Evolutionary conservation across 1,284 basidiomycete genomes (phyloP).

Genomic region (Rhodotorula mucilaginosa): DNA sequence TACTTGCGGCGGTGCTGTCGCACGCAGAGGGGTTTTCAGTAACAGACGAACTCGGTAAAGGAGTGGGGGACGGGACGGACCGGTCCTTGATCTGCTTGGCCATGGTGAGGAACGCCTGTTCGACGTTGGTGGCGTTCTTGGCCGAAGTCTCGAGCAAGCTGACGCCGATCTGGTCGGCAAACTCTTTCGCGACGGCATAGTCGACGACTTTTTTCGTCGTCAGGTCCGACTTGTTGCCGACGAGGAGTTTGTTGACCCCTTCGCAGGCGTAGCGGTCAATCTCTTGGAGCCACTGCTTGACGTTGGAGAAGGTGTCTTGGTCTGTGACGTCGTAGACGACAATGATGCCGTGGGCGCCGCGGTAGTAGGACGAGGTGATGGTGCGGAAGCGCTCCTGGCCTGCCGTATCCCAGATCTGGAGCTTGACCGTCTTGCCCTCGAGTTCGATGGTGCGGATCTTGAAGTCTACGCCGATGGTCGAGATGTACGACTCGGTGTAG

Average conservation of each 20-base stretch:
- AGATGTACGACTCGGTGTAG: constrained; percentile 54
- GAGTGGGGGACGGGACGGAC: constrained; percentile 44
- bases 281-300: constrained; percentile 99
- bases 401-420: constrained; percentile 99
- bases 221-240: constrained; percentile 97
- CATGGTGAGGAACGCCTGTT: constrained; percentile 55
- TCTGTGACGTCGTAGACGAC: constrained; percentile 99
- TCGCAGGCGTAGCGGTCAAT: constrained; percentile 99
- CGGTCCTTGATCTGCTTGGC: constrained; percentile 93
- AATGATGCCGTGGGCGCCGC: constrained; percentile 94
- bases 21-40: neutral
- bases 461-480: constrained; percentile 72
- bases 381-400: constrained; percentile 97
- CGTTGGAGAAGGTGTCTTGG: constrained; percentile 91
- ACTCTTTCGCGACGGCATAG: constrained; percentile 89
- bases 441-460: constrained; percentile 99
- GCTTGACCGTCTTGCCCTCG: constrained; percentile 98
- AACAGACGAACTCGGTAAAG: neutral
- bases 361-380: constrained; percentile 86
- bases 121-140: constrained; percentile 54
- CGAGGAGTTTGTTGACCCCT: constrained; percentile 95
- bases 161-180: constrained; percentile 47
- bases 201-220: constrained; percentile 99
- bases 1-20: constrained; percentile 56
- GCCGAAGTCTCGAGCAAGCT: constrained; percentile 53